phyloP scores from a whole-genome alignment of 2,329 filamentous ascomycete genomes.

The Aspergillus japonicus region DNA sequence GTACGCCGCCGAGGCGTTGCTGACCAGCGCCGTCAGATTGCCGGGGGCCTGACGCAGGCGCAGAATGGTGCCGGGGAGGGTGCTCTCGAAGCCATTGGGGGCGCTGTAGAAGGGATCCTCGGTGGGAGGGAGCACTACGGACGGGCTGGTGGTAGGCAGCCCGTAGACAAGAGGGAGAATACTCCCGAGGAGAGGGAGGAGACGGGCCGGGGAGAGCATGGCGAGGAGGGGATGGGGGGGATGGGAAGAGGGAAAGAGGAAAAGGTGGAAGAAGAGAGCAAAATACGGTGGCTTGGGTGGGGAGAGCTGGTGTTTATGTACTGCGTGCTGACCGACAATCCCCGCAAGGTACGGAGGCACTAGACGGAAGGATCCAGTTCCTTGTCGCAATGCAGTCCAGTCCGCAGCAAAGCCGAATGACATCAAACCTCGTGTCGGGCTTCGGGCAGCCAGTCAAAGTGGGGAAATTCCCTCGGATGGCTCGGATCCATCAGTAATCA shows the following conservation, averaged over 20 bases:
- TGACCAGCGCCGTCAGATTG: constrained; percentile 13
- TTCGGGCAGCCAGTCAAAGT: neutral
- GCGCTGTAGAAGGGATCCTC: constrained; percentile 20
- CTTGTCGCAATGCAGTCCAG: no score
- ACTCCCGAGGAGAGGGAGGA: constrained; percentile 6
- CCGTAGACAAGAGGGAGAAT: neutral
- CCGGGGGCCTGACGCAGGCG: constrained; percentile 16
- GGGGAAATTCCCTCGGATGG: neutral
- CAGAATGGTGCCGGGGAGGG: constrained; percentile 15
- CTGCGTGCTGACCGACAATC: neutral
- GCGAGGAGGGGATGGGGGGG: neutral
- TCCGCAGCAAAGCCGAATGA: neutral
- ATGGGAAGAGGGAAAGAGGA: neutral
- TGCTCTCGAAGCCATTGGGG: constrained; percentile 15
- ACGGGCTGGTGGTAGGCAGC: constrained; percentile 3
- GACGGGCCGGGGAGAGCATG: constrained; percentile 3
- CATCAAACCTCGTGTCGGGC: neutral
- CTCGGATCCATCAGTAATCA: neutral
- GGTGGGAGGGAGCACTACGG: constrained; percentile 5
- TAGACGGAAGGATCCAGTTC: no score
- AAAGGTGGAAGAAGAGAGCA: neutral
- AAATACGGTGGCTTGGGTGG: neutral
- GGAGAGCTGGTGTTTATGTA: neutral
- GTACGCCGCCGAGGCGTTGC: constrained; percentile 12
- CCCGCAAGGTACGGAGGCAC: neutral